These are phyloP conservation scores for Hymenotorrendiella dingleyae DNA, from an alignment of 2,329 filamentous ascomycete species.

Conservation along the genomic window DNA sequence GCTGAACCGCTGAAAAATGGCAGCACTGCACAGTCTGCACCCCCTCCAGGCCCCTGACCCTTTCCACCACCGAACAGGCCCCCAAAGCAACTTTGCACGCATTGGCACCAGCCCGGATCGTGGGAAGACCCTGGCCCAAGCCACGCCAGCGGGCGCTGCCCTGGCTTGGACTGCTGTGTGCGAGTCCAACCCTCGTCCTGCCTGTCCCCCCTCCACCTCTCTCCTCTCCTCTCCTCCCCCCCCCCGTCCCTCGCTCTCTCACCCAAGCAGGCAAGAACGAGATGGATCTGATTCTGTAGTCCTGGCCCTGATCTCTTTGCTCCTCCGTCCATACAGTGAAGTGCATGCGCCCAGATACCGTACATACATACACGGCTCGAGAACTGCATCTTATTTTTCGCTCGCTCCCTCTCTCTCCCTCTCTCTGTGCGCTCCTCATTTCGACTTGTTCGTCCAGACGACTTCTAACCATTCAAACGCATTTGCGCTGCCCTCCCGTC, in stretches of 20 bases:
- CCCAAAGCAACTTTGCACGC: constrained; percentile 5
- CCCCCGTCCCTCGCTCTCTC: neutral
- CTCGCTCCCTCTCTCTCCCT: too few species aligned
- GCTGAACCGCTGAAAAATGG: neutral
- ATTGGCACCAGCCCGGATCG: neutral
- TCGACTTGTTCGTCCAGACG: too few species aligned
- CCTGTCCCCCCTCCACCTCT: neutral
- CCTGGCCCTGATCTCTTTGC: too few species aligned
- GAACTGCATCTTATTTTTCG: too few species aligned
- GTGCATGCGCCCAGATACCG: too few species aligned
- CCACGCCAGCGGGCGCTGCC: constrained; percentile 4
- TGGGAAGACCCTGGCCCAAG: constrained; percentile 5
- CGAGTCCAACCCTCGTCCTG: neutral
- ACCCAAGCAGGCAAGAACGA: too few species aligned
- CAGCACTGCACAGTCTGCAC: neutral
- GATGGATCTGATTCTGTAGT: too few species aligned
- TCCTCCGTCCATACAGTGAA: too few species aligned
- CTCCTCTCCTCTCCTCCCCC: neutral
- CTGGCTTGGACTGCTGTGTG: constrained; percentile 1
- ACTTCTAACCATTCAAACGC: too few species aligned
- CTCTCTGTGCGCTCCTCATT: too few species aligned
- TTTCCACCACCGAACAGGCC: neutral
- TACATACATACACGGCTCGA: too few species aligned
- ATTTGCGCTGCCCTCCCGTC: too few species aligned
- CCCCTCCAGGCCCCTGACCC: neutral